Conservation (phyloP, 1,139 yeast genomes). For the Nematodospora anomalae region DNA sequence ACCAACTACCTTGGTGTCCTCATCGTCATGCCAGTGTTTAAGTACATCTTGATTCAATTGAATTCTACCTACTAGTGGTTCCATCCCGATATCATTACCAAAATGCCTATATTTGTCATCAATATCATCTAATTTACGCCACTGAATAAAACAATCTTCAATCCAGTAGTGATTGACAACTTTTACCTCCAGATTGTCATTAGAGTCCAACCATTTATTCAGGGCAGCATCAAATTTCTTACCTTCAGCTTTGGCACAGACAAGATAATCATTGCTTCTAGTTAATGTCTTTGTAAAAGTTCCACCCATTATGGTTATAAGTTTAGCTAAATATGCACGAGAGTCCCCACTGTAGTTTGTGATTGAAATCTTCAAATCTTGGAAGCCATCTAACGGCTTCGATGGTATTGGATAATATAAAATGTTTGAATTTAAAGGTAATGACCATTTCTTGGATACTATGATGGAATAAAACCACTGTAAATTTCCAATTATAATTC, state of each 20-base stretch:
- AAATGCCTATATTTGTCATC: conserved; percentile 47
- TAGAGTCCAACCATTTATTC: conserved; percentile 48
- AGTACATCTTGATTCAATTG: conserved; percentile 43
- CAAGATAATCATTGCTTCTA: conserved; percentile 66
- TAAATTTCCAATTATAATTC: conserved; percentile 59
- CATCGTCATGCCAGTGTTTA: conserved; percentile 37
- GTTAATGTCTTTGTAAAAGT: conserved; percentile 69
- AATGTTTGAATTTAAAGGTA: conserved; percentile 55
- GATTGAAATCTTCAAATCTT: conserved; percentile 56
- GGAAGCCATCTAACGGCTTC: conserved; percentile 52
- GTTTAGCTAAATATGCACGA: conserved; percentile 62
- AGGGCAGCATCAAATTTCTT: conserved; percentile 73
- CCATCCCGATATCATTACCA: conserved; percentile 40
- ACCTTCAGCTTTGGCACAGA: conserved; percentile 70
- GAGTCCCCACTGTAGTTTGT: conserved; percentile 88
- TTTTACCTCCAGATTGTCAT: conserved; percentile 38
- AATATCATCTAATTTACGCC: conserved; percentile 52
- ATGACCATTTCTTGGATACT: conserved; percentile 53
- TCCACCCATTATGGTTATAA: conserved; percentile 76
- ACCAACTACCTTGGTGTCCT: conserved; percentile 7
- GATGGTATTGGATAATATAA: conserved; percentile 73
- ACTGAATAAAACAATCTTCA: conserved; percentile 71
- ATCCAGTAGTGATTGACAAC: conserved; percentile 84
- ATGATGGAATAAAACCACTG: conserved; percentile 75
- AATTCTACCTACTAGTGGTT: conserved; percentile 53